Evolutionary conservation across 2,329 filamentous ascomycete species (phyloP).

Genomic region (Sclerotinia nivalis): DNA sequence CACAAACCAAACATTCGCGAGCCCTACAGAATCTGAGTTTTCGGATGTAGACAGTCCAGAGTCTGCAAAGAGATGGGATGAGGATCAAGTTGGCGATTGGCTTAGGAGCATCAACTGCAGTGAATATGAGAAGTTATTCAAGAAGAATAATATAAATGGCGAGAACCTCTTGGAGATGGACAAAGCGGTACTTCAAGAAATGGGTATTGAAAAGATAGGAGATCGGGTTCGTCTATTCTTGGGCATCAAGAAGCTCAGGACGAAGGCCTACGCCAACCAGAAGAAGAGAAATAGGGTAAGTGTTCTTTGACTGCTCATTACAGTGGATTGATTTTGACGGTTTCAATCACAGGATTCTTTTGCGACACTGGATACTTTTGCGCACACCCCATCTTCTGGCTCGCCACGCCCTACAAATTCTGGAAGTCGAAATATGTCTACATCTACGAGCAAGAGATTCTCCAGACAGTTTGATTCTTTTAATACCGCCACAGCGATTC

Average conservation of each 20-base stretch:
- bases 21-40: conserved; percentile 90
- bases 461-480: conserved; percentile 58
- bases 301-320: conserved; percentile 25
- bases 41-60: conserved; percentile 78
- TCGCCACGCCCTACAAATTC: conserved; percentile 64
- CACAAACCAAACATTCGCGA: conserved; percentile 60
- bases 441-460: conserved; percentile 61
- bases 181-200: conserved; percentile 92
- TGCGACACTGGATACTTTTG: conserved; percentile 66
- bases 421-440: conserved; percentile 48
- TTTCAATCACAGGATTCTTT: conserved; percentile 69
- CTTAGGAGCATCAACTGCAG: conserved; percentile 86
- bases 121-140: conserved; percentile 88
- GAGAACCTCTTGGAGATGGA: conserved; percentile 97
- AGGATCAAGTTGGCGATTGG: conserved; percentile 89
- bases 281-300: conserved; percentile 84
- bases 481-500: conserved; percentile 36
- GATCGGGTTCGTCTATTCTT: conserved; percentile 90
- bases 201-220: conserved; percentile 97
- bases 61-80: conserved; percentile 82
- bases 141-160: conserved; percentile 94
- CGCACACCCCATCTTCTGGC: conserved; percentile 60
- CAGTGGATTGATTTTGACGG: conserved; percentile 27
- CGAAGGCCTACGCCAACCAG: conserved; percentile 72
- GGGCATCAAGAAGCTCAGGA: conserved; percentile 79